Percentiles rank a stretch among this genome's conserved stretches.
Conservation (phyloP, 2,329 filamentous ascomycete genomes). For the Emmonsiellopsis sp. region DNA sequence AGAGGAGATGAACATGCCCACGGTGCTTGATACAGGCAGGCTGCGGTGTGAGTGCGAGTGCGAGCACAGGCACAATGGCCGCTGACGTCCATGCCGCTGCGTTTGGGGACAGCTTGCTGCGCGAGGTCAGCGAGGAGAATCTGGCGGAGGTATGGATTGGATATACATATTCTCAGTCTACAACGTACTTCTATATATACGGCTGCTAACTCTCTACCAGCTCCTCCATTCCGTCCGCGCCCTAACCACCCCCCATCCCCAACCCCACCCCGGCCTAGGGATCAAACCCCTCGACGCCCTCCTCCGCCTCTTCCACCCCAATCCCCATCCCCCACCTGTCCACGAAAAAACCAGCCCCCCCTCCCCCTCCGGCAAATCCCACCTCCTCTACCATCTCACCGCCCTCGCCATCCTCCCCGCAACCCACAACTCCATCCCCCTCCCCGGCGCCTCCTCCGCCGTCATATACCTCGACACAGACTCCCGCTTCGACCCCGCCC, state of each 20-base stretch:
- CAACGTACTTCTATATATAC: neutral
- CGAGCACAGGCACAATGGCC: neutral
- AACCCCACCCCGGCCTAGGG: conserved; percentile 25
- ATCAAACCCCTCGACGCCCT: conserved; percentile 40
- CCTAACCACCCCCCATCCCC: neutral
- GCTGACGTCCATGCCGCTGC: neutral
- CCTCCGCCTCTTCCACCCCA: conserved; percentile 26
- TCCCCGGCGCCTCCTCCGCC: conserved; percentile 39
- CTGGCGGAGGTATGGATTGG: conserved; percentile 40
- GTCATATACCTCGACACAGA: conserved; percentile 50
- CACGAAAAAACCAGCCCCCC: conserved; percentile 46
- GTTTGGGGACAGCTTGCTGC: conserved; percentile 42
- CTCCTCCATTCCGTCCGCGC: conserved; percentile 30
- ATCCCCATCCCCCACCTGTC: conserved; percentile 21
- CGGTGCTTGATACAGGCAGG: no score
- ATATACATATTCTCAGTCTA: conserved; percentile 1
- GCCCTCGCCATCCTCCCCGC: conserved; percentile 43
- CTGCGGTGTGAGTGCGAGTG: neutral
- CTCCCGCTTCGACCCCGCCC: conserved; percentile 41
- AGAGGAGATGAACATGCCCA: no score
- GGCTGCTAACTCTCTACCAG: conserved; percentile 18
- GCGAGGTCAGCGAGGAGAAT: conserved; percentile 39
- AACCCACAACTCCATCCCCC: conserved; percentile 16
- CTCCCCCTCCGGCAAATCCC: conserved; percentile 48
- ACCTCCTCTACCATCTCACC: conserved; percentile 48